Evolutionary conservation across 352 stramenopile genomes (phyloP).

Genomic region (Phytophthora cactorum): DNA sequence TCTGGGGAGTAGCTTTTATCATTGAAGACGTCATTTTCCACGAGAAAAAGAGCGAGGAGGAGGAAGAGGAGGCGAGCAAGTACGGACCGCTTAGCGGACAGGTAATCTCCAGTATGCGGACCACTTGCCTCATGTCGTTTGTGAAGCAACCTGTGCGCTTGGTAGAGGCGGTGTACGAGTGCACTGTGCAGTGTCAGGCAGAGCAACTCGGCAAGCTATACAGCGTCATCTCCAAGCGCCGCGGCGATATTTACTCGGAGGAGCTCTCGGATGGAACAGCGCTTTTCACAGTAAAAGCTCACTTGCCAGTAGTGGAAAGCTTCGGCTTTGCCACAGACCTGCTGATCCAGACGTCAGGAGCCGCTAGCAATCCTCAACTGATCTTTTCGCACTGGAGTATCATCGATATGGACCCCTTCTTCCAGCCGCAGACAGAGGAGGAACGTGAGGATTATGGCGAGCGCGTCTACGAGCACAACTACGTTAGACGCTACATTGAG

Average conservation of each 20-base stretch:
- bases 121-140: conserved; percentile 73
- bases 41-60: conserved; percentile 40
- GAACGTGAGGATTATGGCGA: conserved; percentile 97
- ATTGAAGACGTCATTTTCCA: conserved; percentile 82
- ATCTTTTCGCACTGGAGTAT: conserved; percentile 96
- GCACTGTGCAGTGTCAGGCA: conserved; percentile 85
- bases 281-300: conserved; percentile 94
- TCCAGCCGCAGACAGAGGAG: conserved; percentile 95
- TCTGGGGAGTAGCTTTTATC: conserved; percentile 91
- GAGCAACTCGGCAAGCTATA: conserved; percentile 95
- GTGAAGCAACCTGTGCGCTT: conserved; percentile 89
- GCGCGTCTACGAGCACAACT: conserved; percentile 92
- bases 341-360: conserved; percentile 94
- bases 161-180: conserved; percentile 92
- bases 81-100: conserved; percentile 81
- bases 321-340: conserved; percentile 94
- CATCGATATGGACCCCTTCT: conserved; percentile 96
- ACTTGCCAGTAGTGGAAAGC: conserved; percentile 95
- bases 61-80: conserved; percentile 40
- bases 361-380: conserved; percentile 95
- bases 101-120: conserved; percentile 85
- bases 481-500: conserved; percentile 95
- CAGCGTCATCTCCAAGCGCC: conserved; percentile 92
- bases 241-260: conserved; percentile 90
- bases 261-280: conserved; percentile 93